A percentile compares a stretch with the other conserved stretches of the same genome.
Conservation (phyloP, 768 basidiomycete species). For the Artomyces pyxidatus region DNA sequence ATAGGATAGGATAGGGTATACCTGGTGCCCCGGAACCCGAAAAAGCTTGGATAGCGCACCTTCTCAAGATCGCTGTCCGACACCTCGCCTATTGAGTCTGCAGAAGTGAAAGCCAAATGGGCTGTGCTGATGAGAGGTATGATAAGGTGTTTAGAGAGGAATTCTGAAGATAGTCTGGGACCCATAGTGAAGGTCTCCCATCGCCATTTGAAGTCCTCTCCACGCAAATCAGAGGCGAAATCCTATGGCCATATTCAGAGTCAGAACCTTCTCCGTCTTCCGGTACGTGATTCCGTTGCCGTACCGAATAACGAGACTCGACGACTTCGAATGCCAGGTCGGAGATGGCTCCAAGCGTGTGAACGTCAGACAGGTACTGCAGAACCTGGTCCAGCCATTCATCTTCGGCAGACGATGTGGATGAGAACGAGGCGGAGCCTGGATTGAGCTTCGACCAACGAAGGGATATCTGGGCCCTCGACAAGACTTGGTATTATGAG, state of each 20-base stretch:
- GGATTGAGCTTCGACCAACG: slow-evolving; percentile 62
- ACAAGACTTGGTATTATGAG: slow-evolving; percentile 35
- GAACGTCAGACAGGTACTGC: slow-evolving; percentile 46
- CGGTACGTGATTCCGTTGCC: slow-evolving; percentile 16
- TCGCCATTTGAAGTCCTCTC: slow-evolving; percentile 61
- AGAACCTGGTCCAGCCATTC: slow-evolving; percentile 51
- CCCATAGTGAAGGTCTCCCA: slow-evolving; percentile 71
- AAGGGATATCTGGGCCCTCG: slow-evolving; percentile 33
- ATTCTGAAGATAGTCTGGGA: slow-evolving; percentile 55
- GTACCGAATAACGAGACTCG: slow-evolving; percentile 53
- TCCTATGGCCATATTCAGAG: slow-evolving; percentile 43
- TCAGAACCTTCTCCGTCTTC: too few relatives aligned
- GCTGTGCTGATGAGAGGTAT: slow-evolving; percentile 66
- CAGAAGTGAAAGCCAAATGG: slow-evolving; percentile 58
- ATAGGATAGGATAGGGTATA: too few relatives aligned
- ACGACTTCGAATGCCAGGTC: slow-evolving; percentile 54
- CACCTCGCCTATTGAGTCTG: slow-evolving; percentile 48
- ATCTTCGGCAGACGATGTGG: slow-evolving; percentile 40
- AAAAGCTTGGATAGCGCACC: slow-evolving; percentile 28
- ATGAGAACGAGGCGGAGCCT: slow-evolving; percentile 19
- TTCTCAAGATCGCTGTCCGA: slow-evolving; percentile 57
- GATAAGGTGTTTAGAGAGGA: slow-evolving; percentile 73
- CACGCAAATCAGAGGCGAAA: slow-evolving; percentile 52
- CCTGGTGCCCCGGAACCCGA: slow-evolving; percentile 9
- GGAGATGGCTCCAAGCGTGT: slow-evolving; percentile 53